phyloP scores from a whole-genome alignment of 2,329 filamentous ascomycete genomes.

The Truncatella angustata region DNA sequence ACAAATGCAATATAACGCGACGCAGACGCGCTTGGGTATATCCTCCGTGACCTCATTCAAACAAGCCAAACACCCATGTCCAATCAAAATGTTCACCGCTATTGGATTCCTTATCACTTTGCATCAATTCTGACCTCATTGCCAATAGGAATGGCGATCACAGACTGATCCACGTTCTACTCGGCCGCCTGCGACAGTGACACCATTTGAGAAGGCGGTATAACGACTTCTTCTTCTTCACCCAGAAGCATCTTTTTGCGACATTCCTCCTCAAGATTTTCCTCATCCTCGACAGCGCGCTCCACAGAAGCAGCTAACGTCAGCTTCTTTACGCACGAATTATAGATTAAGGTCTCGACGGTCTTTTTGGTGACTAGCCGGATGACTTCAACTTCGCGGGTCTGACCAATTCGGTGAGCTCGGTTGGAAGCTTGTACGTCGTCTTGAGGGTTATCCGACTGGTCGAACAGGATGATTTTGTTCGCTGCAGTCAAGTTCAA shows the following conservation, averaged over 20 bases:
- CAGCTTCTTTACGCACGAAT: slow-evolving; percentile 88
- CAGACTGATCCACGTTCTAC: too few relatives aligned
- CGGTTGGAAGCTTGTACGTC: slow-evolving; percentile 98
- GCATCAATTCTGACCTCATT: too few relatives aligned
- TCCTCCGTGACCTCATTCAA: not conserved
- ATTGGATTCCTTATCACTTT: too few relatives aligned
- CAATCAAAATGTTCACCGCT: too few relatives aligned
- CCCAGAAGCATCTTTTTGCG: slow-evolving; percentile 26
- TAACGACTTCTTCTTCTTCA: slow-evolving; percentile 18
- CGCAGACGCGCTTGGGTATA: not conserved
- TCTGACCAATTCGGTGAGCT: slow-evolving; percentile 92
- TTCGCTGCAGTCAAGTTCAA: slow-evolving; percentile 96
- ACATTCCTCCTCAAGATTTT: slow-evolving; percentile 30
- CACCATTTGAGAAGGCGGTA: slow-evolving; percentile 4
- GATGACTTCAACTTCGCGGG: slow-evolving; percentile 84
- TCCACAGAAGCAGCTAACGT: slow-evolving; percentile 63
- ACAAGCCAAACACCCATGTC: too few relatives aligned
- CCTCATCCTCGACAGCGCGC: slow-evolving; percentile 57
- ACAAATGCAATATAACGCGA: too few relatives aligned
- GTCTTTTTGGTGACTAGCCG: slow-evolving; percentile 77
- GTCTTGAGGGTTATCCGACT: slow-evolving; percentile 96
- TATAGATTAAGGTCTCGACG: slow-evolving; percentile 91
- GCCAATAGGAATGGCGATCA: too few relatives aligned
- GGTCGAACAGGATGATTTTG: slow-evolving; percentile 97
- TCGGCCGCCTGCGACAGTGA: not conserved